phyloP scores from a whole-genome alignment of 2,329 filamentous ascomycete genomes.

The Hansfordia pulvinata region DNA sequence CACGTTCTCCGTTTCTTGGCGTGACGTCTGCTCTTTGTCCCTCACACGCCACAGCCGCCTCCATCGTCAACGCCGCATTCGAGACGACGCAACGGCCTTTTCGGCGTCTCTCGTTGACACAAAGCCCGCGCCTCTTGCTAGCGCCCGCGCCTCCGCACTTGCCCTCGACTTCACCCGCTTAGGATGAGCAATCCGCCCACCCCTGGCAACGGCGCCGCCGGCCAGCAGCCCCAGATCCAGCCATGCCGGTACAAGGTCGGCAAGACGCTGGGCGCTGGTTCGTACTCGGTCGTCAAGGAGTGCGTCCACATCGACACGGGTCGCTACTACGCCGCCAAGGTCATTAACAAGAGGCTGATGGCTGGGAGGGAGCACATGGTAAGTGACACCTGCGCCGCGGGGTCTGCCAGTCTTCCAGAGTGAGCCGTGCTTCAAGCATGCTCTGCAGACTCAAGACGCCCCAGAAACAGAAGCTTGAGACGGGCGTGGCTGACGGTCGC shows the following conservation, averaged over 20 bases:
- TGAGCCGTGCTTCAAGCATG: not conserved
- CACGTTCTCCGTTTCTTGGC: too few species aligned
- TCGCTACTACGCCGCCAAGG: constrained; percentile 95
- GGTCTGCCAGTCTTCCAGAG: too few species aligned
- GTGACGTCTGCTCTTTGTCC: too few species aligned
- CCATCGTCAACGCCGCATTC: too few species aligned
- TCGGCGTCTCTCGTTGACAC: too few species aligned
- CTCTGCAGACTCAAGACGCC: not conserved
- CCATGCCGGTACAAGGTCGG: constrained; percentile 97
- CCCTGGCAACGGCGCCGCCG: constrained; percentile 12
- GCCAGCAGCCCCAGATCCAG: constrained; percentile 54
- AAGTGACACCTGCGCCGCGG: too few species aligned
- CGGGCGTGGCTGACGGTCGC: constrained; percentile 1
- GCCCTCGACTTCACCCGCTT: too few species aligned
- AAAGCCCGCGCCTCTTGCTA: too few species aligned
- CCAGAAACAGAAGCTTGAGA: constrained; percentile 1
- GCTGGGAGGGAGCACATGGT: constrained; percentile 97
- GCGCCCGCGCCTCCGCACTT: too few species aligned
- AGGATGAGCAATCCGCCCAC: too few species aligned
- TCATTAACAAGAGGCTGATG: constrained; percentile 98
- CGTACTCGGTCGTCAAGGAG: constrained; percentile 97
- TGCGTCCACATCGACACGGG: constrained; percentile 98
- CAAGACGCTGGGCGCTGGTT: constrained; percentile 91
- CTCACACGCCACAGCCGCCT: too few species aligned
- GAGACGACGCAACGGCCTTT: too few species aligned